Percentiles rank a stretch among this genome's conserved stretches.
These are phyloP conservation scores for Mycena metata DNA, from an alignment of 768 basidiomycete genomes.

Conservation along the genomic window DNA sequence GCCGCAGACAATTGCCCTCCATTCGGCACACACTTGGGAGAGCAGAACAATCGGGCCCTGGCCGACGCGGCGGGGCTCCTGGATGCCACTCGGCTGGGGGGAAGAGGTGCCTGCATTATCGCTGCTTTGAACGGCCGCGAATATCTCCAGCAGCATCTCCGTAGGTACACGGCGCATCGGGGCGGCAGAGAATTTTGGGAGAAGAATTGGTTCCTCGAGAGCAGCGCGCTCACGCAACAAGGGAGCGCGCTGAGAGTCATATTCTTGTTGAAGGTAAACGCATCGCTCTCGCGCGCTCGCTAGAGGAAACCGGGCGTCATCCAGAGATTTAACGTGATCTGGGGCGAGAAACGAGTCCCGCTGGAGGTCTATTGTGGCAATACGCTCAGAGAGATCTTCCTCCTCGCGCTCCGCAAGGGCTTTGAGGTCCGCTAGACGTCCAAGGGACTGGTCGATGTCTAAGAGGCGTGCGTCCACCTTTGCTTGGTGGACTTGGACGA, in stretches of 20 bases:
- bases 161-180: background rate
- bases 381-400: background rate
- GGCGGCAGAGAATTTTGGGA: background rate
- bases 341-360: background rate
- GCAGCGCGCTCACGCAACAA: background rate
- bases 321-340: background rate
- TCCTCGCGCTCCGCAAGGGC: background rate
- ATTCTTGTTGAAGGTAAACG: background rate
- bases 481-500: background rate
- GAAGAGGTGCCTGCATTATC: too few species aligned
- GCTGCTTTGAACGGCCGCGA: background rate
- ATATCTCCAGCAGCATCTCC: background rate
- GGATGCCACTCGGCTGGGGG: too few species aligned
- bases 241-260: background rate
- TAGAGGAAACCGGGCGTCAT: background rate
- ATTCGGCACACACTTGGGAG: background rate
- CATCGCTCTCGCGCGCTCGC: background rate
- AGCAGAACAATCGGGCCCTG: background rate
- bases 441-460: background rate
- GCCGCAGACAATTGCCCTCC: background rate
- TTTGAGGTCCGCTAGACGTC: background rate
- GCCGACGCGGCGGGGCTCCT: background rate
- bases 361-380: background rate
- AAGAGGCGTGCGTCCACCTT: background rate
- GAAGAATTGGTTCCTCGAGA: background rate